Conservation (phyloP, 208 protist genomes). For the Trypanosoma cruzi region DNA sequence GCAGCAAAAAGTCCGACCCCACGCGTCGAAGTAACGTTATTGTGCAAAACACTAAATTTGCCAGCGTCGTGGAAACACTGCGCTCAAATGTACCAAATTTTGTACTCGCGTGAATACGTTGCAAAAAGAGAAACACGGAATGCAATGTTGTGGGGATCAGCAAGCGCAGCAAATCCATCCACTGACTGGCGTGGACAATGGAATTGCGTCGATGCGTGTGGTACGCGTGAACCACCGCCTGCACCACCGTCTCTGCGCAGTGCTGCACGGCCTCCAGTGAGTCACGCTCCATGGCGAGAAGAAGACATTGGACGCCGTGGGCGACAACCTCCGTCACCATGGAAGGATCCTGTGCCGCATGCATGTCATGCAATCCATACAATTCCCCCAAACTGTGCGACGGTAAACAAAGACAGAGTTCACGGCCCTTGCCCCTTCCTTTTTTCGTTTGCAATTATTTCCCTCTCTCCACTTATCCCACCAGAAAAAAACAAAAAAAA, state of each 20-base stretch:
- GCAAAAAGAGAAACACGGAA: conserved; percentile 32
- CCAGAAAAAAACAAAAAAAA: neutral
- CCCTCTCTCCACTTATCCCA: neutral
- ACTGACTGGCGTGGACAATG: conserved; percentile 12
- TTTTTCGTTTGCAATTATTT: neutral
- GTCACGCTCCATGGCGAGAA: conserved; percentile 4
- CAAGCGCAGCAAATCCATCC: conserved; percentile 35
- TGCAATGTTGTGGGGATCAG: conserved; percentile 32
- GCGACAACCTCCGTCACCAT: conserved; percentile 8
- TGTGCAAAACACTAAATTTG: conserved; percentile 46
- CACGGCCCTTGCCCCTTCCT: neutral
- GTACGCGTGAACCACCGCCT: neutral
- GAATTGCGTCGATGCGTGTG: neutral
- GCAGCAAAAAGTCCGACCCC: conserved; percentile 6
- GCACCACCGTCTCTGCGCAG: neutral
- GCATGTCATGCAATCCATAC: conserved; percentile 3
- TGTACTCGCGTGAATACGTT: conserved; percentile 26
- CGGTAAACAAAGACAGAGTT: neutral
- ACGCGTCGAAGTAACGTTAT: conserved; percentile 30
- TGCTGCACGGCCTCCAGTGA: conserved; percentile 10
- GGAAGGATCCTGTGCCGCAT: neutral
- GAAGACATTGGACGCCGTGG: conserved; percentile 10
- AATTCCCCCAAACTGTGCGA: neutral
- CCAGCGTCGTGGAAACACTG: conserved; percentile 26
- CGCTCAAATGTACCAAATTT: conserved; percentile 14